phyloP scores from a whole-genome alignment of 1,139 yeast species.

The Sugiyamaella japonica region DNA sequence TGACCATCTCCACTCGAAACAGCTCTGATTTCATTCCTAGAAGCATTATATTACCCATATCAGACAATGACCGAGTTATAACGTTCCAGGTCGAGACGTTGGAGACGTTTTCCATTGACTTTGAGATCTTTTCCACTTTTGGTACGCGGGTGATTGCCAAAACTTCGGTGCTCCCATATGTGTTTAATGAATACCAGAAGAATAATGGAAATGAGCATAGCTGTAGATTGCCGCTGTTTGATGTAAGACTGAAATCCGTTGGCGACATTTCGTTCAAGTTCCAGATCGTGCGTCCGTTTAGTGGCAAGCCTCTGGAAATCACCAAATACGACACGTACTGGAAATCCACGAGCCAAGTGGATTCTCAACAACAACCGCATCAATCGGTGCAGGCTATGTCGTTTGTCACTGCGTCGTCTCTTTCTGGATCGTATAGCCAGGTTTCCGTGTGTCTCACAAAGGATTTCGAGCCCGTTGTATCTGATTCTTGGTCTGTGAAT shows the following conservation, averaged over 20 bases:
- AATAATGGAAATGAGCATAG: constrained; percentile 41
- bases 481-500: constrained; percentile 64
- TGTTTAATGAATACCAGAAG: constrained; percentile 43
- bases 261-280: constrained; percentile 79
- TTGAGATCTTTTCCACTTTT: constrained; percentile 90
- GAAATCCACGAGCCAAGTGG: constrained; percentile 72
- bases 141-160: constrained; percentile 92
- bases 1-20: constrained; percentile 66
- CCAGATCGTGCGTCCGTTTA: constrained; percentile 86
- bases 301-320: constrained; percentile 82
- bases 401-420: constrained; percentile 88
- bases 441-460: constrained; percentile 68
- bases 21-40: constrained; percentile 75
- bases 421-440: constrained; percentile 76
- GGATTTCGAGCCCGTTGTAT: constrained; percentile 85
- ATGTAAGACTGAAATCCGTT: constrained; percentile 73
- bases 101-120: constrained; percentile 76
- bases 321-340: constrained; percentile 95
- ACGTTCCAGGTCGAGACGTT: constrained; percentile 85
- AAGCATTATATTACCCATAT: constrained; percentile 74
- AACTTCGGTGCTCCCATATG: constrained; percentile 66
- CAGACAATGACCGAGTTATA: constrained; percentile 69
- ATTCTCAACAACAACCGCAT: constrained; percentile 27
- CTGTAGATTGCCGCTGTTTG: constrained; percentile 71
- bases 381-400: constrained; percentile 49